A percentile compares a stretch with the other conserved stretches of the same genome.
These are phyloP conservation scores for Gracilariopsis chorda DNA, from an alignment of 23 red algal genomes.

Conservation along the genomic window DNA sequence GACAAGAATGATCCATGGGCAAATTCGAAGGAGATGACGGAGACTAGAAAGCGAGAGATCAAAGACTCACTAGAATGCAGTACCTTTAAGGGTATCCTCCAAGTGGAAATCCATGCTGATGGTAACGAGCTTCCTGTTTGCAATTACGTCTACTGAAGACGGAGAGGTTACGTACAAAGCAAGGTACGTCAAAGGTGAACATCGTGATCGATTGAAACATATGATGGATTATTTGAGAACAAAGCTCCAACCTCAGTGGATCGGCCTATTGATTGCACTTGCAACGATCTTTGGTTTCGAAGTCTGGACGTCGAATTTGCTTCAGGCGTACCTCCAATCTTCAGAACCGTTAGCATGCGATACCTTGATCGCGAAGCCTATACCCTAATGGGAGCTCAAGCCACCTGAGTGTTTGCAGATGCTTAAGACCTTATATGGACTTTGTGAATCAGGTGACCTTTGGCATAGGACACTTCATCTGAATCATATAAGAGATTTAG, in stretches of 20 bases:
- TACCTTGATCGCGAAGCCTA: background rate
- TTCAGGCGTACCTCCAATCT: background rate
- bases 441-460: conserved; percentile 3
- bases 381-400: background rate
- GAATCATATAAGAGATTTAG: background rate
- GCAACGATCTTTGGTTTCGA: background rate
- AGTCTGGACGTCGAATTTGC: background rate
- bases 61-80: background rate
- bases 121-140: conserved; percentile 16
- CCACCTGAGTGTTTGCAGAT: background rate
- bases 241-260: background rate
- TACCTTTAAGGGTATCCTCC: conserved; percentile 17
- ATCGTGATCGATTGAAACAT: conserved; percentile 12
- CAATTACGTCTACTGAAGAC: conserved; percentile 25
- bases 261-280: background rate
- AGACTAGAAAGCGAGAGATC: background rate
- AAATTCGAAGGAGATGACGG: background rate
- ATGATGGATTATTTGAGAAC: background rate
- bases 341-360: background rate
- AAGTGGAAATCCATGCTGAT: conserved; percentile 17
- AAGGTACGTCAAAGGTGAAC: conserved; percentile 6
- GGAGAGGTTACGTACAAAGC: conserved; percentile 10
- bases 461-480: background rate
- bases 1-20: conserved; percentile 1
- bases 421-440: background rate